Base-by-base conservation (phyloP, 345 rosid genomes). In the Euphorbia tirucalli region DNA sequence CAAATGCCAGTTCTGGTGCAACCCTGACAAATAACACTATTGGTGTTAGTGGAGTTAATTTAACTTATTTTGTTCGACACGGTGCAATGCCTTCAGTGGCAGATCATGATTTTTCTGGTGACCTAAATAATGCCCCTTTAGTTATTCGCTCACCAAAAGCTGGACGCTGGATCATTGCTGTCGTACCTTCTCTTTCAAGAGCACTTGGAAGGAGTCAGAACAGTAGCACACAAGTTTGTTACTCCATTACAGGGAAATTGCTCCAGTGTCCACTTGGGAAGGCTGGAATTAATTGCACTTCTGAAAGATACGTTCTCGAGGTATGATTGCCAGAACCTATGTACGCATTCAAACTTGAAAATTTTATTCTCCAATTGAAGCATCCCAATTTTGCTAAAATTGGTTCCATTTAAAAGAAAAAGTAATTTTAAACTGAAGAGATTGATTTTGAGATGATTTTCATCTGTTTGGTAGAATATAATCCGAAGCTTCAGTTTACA, bases 141-240 rank as follows among this genome's bases (percentile, higher is more conserved):
- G 81, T 88, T 65, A 81, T 92, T 79, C 84, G 14, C 65, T 81
- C 70, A 39, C 99, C 99, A 10, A 90, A 79, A 81, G 78, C 79
- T 78, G 97, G 99, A 72, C 87, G 82, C 27, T 95, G 97, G 99
- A 90, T 82, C 78, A 72, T 95, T n/a, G 76, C 86, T 72, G 73
- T 90, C 72, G 37, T 83, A 69, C 81, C 85, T 66, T 71, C 66
- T 82, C 74, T 84, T 25, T 75, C 84, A 11, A 83, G 73, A 76
- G 85, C 70, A 65, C 66, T 55, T 55, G 87, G 77, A 30, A 80
- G 69, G 32, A 74, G 61, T 65, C 82, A 73, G 67, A 61, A 69
- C 69, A 46, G 77, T 25, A 63, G 31, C 21, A 70, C 78, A 61
- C 83, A 74, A 66, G 82, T 85, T 73, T 95, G 99, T 82, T 92